Conservation (phyloP, 768 basidiomycete genomes). For the Suillus subaureus region DNA sequence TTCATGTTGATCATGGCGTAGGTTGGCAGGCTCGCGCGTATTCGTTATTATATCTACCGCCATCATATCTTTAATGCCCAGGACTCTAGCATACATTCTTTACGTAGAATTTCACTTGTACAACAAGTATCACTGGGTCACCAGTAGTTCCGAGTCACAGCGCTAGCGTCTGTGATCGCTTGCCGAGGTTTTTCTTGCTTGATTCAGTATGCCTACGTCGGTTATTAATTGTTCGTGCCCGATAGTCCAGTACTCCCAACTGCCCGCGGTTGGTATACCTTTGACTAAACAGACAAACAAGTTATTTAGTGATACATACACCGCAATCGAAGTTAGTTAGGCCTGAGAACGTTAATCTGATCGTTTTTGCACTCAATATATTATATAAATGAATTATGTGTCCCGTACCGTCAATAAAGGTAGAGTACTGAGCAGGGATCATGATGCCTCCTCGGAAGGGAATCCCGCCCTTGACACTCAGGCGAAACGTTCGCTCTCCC, state of each 20-base stretch:
- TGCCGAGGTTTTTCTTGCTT: neutral
- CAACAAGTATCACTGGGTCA: neutral
- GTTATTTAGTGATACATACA: neutral
- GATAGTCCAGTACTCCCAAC: neutral
- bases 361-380: too few species aligned
- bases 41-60: neutral
- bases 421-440: too few species aligned
- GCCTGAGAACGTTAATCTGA: too few species aligned
- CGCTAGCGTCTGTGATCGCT: neutral
- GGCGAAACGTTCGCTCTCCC: too few species aligned
- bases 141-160: neutral
- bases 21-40: neutral
- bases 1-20: constrained; percentile 20
- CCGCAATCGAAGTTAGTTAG: too few species aligned
- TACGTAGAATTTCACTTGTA: neutral
- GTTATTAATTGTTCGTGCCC: neutral
- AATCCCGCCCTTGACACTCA: too few species aligned
- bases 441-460: too few species aligned
- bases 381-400: too few species aligned
- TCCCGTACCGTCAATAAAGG: too few species aligned
- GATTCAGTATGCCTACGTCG: neutral
- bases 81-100: neutral
- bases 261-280: neutral
- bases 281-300: neutral
- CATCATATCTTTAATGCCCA: neutral